phyloP scores from a whole-genome alignment of 495 filamentous ascomycete genomes.

The Podospora pseudoanserina region DNA sequence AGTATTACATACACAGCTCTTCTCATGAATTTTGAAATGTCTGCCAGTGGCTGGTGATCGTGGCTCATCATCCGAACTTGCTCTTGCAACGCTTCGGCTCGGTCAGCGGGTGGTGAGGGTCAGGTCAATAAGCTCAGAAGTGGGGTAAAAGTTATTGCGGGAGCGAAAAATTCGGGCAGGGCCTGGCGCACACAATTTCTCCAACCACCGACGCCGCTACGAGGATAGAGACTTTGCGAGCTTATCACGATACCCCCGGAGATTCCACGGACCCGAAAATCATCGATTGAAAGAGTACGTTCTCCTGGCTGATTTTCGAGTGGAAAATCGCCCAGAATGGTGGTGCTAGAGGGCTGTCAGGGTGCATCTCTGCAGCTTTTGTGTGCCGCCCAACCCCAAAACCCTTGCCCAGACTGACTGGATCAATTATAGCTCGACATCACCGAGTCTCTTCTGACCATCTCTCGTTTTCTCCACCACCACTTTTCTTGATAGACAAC shows the following conservation, averaged over 20 bases:
- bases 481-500: slow-evolving; percentile 33
- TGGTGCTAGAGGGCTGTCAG: neutral
- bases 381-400: slow-evolving; percentile 11
- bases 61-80: neutral
- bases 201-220: slow-evolving; percentile 30
- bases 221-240: slow-evolving; percentile 29
- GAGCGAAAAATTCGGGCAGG: slow-evolving; percentile 35
- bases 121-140: slow-evolving; percentile 18
- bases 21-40: neutral
- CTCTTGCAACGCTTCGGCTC: neutral
- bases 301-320: slow-evolving; percentile 7
- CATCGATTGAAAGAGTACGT: slow-evolving; percentile 27
- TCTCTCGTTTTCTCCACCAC: slow-evolving; percentile 19
- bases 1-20: neutral
- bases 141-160: slow-evolving; percentile 37
- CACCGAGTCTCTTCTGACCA: slow-evolving; percentile 26
- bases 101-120: slow-evolving; percentile 20
- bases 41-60: neutral
- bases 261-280: slow-evolving; percentile 20
- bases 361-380: slow-evolving; percentile 8
- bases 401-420: slow-evolving; percentile 21
- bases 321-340: neutral
- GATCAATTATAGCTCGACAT: slow-evolving; percentile 17
- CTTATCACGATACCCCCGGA: slow-evolving; percentile 26
- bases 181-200: slow-evolving; percentile 39